A percentile compares a stretch with the other conserved stretches of the same genome.
phyloP scores from a whole-genome alignment of 1,284 basidiomycete genomes.

The Austroboletus niveus region DNA sequence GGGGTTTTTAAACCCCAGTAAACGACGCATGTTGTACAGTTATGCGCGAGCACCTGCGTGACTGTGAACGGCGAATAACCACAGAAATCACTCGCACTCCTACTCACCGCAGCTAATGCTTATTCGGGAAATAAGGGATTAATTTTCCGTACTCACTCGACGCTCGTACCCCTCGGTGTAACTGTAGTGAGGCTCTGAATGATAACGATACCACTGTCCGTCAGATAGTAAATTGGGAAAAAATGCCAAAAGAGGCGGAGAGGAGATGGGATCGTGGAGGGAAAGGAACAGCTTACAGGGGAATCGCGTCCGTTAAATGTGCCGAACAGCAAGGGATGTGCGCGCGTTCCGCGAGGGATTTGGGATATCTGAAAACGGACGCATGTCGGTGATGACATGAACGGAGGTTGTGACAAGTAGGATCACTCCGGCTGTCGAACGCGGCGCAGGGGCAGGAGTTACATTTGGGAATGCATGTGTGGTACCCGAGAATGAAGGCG shows the following conservation, averaged over 20 bases:
- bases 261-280: slow-evolving; percentile 7
- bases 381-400: slow-evolving; percentile 13
- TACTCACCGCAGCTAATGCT: slow-evolving; percentile 20
- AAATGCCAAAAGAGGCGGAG: background rate
- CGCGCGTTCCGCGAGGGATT: slow-evolving; percentile 15
- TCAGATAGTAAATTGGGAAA: background rate
- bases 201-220: background rate
- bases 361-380: slow-evolving; percentile 5
- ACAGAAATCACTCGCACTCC: slow-evolving; percentile 8
- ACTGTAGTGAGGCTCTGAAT: no score
- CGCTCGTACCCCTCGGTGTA: no score
- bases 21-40: slow-evolving; percentile 27
- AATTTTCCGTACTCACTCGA: no score
- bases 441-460: slow-evolving; percentile 18
- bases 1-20: slow-evolving; percentile 29
- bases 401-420: slow-evolving; percentile 6
- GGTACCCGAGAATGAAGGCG: slow-evolving; percentile 12
- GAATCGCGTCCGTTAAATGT: slow-evolving; percentile 27
- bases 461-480: slow-evolving; percentile 13
- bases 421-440: slow-evolving; percentile 15
- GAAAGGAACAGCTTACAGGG: slow-evolving; percentile 10
- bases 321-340: slow-evolving; percentile 5
- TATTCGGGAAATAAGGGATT: slow-evolving; percentile 8
- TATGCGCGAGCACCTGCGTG: slow-evolving; percentile 5
- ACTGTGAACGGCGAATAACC: slow-evolving; percentile 21